Percentiles rank a stretch among this genome's conserved stretches.
Conservation (phyloP, 768 basidiomycete species). For the Paxillus ammoniavirescens region DNA sequence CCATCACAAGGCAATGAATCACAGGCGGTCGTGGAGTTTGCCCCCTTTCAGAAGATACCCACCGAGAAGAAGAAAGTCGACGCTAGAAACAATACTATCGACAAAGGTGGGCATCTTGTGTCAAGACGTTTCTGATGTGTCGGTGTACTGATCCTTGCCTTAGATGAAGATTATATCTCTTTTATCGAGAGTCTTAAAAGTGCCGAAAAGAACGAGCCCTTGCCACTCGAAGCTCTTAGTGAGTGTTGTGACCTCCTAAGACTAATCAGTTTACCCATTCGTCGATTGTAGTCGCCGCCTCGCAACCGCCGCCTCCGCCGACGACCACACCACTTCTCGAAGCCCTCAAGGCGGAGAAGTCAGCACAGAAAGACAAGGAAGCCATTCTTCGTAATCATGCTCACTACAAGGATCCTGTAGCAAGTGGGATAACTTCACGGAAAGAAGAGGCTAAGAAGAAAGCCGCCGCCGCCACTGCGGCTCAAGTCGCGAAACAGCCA, state of each 20-base stretch:
- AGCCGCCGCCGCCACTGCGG: constrained; percentile 6
- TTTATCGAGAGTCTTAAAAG: constrained; percentile 75
- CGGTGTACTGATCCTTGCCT: background rate
- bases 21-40: constrained; percentile 88
- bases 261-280: background rate
- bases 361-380: constrained; percentile 69
- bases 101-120: constrained; percentile 58
- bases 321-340: constrained; percentile 92
- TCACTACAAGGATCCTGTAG: constrained; percentile 59
- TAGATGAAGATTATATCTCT: constrained; percentile 82
- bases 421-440: constrained; percentile 28
- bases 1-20: constrained; percentile 72
- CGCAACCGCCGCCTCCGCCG: constrained; percentile 56
- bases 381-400: constrained; percentile 69
- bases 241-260: constrained; percentile 18
- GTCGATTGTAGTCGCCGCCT: constrained; percentile 54
- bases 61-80: constrained; percentile 75
- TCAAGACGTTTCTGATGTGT: background rate
- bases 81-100: constrained; percentile 81
- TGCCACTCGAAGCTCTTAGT: constrained; percentile 67
- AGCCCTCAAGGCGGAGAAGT: constrained; percentile 78
- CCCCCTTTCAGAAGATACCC: constrained; percentile 88
- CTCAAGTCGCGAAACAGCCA: constrained; percentile 30
- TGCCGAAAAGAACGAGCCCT: constrained; percentile 49
- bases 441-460: constrained; percentile 43